Percentiles rank a stretch among this genome's conserved stretches.
Evolutionary conservation across 2,329 filamentous ascomycete species (phyloP).

Genomic region (Penicillium sp.): DNA sequence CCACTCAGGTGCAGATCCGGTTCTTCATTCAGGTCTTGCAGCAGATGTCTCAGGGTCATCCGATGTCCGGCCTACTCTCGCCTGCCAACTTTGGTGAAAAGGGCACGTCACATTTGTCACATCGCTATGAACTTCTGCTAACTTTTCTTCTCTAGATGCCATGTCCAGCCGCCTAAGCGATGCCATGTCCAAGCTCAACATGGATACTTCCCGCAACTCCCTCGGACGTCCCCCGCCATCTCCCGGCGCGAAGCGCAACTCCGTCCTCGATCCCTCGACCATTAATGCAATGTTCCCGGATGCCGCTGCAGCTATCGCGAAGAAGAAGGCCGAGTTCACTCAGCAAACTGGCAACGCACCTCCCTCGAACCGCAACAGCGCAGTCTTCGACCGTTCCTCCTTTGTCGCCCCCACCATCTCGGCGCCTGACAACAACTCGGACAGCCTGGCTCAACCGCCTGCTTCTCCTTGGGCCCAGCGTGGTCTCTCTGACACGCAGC

Average conservation of each 20-base stretch:
- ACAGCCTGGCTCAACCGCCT: constrained; percentile 65
- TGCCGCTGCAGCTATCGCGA: constrained; percentile 95
- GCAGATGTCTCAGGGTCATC: constrained; percentile 98
- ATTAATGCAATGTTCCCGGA: constrained; percentile 99
- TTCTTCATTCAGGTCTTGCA: constrained; percentile 99
- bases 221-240: constrained; percentile 78
- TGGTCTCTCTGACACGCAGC: constrained; percentile 51
- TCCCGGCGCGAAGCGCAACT: constrained; percentile 83
- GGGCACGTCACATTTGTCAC: constrained; percentile 57
- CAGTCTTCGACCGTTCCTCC: constrained; percentile 72
- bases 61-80: constrained; percentile 92
- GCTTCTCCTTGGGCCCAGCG: constrained; percentile 76
- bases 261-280: constrained; percentile 86
- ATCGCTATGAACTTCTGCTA: constrained; percentile 7
- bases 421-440: constrained; percentile 63
- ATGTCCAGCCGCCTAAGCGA: constrained; percentile 96
- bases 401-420: constrained; percentile 75
- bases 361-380: constrained; percentile 89
- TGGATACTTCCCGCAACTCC: constrained; percentile 84
- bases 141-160: constrained; percentile 63
- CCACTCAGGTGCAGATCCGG: constrained; percentile 96
- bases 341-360: constrained; percentile 90
- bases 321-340: constrained; percentile 96
- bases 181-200: constrained; percentile 92
- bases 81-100: constrained; percentile 93